These are phyloP conservation scores for Orychophragmus violaceus DNA, from an alignment of 345 rosid species.

Conservation along the genomic window DNA sequence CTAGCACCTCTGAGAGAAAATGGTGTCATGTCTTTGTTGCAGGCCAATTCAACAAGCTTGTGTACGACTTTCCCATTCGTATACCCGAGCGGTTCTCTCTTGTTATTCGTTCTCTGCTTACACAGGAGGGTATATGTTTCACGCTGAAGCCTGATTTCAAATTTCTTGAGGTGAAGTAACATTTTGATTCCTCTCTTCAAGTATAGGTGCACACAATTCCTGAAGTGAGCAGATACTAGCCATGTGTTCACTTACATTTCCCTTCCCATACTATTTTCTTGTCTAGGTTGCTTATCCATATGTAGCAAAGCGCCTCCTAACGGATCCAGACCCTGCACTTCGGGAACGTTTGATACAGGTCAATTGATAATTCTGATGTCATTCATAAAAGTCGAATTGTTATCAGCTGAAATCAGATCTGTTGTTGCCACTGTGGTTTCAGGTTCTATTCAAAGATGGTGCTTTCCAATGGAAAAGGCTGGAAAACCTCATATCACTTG, in stretches of 20 bases:
- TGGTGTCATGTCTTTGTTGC: constrained; percentile 22
- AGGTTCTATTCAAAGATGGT: constrained; percentile 89
- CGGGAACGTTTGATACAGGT: constrained; percentile 97
- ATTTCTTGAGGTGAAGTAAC: constrained; percentile 78
- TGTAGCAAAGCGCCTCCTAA: constrained; percentile 89
- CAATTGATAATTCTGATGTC: constrained; percentile 3
- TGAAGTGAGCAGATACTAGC: constrained; percentile 12
- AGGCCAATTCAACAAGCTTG: constrained; percentile 90
- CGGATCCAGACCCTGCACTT: constrained; percentile 97
- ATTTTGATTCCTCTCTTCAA: neutral
- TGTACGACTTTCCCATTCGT: constrained; percentile 90
- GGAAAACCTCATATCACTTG: constrained; percentile 84
- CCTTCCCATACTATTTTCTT: constrained; percentile 2
- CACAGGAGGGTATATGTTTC: constrained; percentile 96
- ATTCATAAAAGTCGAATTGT: constrained; percentile 3
- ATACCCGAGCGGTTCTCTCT: constrained; percentile 97
- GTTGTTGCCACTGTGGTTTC: constrained; percentile 7
- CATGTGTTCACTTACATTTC: neutral
- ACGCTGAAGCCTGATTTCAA: constrained; percentile 93
- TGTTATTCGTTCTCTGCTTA: constrained; percentile 87
- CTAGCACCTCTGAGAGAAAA: constrained; percentile 3
- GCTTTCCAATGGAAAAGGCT: constrained; percentile 93
- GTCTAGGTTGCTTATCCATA: constrained; percentile 94
- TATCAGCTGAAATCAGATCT: neutral
- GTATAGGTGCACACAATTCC: neutral